Percentiles rank a stretch among this genome's conserved stretches.
Evolutionary conservation across 2,329 filamentous ascomycete species (phyloP).

Genomic region (Dactylellina drechsleri): DNA sequence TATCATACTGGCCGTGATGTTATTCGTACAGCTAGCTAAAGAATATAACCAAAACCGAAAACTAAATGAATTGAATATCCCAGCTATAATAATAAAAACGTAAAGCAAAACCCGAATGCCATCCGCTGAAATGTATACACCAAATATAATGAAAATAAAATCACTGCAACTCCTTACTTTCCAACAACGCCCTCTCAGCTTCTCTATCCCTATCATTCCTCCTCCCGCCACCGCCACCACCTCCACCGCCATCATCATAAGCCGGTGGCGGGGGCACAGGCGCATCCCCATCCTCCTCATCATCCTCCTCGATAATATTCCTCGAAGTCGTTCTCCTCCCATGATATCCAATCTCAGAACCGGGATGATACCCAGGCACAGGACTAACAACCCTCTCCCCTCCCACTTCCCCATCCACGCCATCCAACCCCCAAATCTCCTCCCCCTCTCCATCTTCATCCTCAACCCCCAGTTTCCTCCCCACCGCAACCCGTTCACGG

Average conservation of each 20-base stretch:
- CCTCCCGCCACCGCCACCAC: conserved; percentile 8
- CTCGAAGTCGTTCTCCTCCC: conserved; percentile 6
- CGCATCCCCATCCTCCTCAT: conserved; percentile 17
- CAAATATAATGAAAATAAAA: background rate
- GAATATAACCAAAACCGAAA: no score
- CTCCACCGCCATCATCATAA: conserved; percentile 32
- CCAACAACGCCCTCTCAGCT: conserved; percentile 24
- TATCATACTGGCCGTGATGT: no score
- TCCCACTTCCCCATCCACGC: conserved; percentile 46
- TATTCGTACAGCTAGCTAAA: no score
- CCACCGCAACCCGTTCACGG: conserved; percentile 32
- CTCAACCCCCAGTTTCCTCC: conserved; percentile 40
- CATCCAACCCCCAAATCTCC: conserved; percentile 45
- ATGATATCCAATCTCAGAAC: background rate
- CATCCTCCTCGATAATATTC: background rate
- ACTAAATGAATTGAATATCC: no score
- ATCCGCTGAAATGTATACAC: no score
- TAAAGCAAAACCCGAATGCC: no score
- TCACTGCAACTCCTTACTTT: conserved; percentile 49
- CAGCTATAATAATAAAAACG: no score
- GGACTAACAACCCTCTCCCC: conserved; percentile 48
- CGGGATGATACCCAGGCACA: background rate
- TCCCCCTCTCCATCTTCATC: conserved; percentile 42
- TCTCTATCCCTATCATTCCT: conserved; percentile 14
- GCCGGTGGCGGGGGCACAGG: conserved; percentile 37